Conservation (phyloP, 176 grass and related monocot genomes). For the Canna indica region DNA sequence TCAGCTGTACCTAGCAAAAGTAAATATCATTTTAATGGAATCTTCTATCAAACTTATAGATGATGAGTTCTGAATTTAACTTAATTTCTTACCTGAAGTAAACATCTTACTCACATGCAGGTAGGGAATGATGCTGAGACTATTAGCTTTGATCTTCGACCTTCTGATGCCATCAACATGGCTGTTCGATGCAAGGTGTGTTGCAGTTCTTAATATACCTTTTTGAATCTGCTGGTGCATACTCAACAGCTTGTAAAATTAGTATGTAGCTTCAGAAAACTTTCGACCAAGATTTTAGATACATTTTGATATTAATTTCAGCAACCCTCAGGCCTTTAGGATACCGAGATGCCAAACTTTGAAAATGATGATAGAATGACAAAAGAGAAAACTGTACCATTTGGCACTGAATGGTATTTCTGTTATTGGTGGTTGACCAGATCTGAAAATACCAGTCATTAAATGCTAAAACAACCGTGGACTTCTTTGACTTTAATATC, state of each 20-base stretch:
- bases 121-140: constrained; percentile 54
- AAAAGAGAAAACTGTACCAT: too few relatives aligned
- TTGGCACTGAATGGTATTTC: too few relatives aligned
- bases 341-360: too few relatives aligned
- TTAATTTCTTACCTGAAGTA: too few relatives aligned
- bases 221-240: background rate
- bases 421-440: background rate
- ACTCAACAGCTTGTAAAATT: background rate
- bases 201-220: background rate
- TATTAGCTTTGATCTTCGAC: constrained; percentile 67
- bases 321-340: too few relatives aligned
- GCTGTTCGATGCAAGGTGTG: constrained; percentile 94
- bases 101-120: constrained; percentile 24
- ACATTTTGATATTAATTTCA: background rate
- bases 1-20: constrained; percentile 80
- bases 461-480: background rate
- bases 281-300: background rate
- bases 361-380: too few relatives aligned
- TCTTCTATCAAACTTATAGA: background rate
- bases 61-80: background rate
- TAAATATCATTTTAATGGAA: constrained; percentile 8
- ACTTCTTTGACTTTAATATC: background rate
- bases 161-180: constrained; percentile 92
- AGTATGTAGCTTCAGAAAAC: too few relatives aligned
- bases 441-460: background rate